Evolutionary conservation across 257 asterid genomes (phyloP).

Genomic region (Ilex aquifolium): DNA sequence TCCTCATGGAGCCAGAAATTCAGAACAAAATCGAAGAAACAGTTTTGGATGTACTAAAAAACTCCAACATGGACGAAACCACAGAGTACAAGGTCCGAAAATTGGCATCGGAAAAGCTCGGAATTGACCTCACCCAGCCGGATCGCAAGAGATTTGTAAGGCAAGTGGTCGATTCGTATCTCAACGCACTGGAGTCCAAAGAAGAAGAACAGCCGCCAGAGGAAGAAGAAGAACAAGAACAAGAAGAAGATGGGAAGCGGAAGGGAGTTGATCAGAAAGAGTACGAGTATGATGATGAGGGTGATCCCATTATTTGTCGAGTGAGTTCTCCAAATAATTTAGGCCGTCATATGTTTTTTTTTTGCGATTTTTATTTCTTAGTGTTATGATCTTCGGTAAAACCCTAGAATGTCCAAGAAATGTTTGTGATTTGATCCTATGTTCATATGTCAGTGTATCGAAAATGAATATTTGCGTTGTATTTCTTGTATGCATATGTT

Average conservation of each 20-base stretch:
- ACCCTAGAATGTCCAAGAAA: too few relatives aligned
- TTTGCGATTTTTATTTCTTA: too few relatives aligned
- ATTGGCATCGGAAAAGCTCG: conserved; percentile 71
- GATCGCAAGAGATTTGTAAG: conserved; percentile 61
- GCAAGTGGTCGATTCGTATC: conserved; percentile 64
- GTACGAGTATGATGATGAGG: conserved; percentile 82
- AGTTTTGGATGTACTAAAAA: conserved; percentile 53
- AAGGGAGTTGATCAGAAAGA: conserved; percentile 38
- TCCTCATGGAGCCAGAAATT: conserved; percentile 53
- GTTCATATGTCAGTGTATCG: too few relatives aligned
- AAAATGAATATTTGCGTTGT: too few relatives aligned
- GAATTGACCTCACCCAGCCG: conserved; percentile 64
- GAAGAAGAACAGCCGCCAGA: conserved; percentile 11
- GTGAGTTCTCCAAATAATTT: conserved; percentile 26
- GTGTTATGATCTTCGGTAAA: too few relatives aligned
- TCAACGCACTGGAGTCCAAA: conserved; percentile 20
- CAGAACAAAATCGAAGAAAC: conserved; percentile 52
- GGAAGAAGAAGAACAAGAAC: conserved; percentile 24
- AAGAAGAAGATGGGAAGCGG: conserved; percentile 27
- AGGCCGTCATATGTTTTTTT: too few relatives aligned
- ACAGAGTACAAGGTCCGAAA: conserved; percentile 83
- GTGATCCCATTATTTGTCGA: conserved; percentile 83
- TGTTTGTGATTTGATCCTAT: too few relatives aligned
- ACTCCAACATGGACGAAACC: conserved; percentile 67
- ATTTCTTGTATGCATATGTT: too few relatives aligned